Base-by-base conservation (phyloP, 2,329 filamentous ascomycete species). In the Zasmidium angulare region DNA sequence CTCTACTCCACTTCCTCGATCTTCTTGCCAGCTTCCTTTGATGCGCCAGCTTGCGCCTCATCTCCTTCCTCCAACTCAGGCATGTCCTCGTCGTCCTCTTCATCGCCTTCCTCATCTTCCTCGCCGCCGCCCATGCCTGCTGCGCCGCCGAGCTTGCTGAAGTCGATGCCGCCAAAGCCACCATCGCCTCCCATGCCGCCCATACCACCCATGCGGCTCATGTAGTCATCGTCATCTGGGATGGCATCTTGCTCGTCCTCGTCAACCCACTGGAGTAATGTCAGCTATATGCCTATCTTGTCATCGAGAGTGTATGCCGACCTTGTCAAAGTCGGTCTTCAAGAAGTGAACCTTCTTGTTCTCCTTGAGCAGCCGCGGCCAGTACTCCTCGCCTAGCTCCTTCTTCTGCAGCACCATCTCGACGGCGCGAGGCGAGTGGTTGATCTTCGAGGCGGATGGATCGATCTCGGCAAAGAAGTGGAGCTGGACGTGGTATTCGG, bases 321-420 rank as follows among this genome's bases (percentile, higher is more conserved):
- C 86, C 89, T 96, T 97, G 82, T 97, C 93, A 71, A 99, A 99
- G 81, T 99, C 89, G 66, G 95, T 98, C 88, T 96, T 96, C 73
- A 99, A 80, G 86, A 92, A 99, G 81, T 98, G 95, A 56, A 90
- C 81, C 83, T 91, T 96, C 84, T 91, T 89, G 68, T 82, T 78
- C 62, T 93, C 90, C 87, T 97, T 97, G 75, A 97, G 84, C 72
- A 99, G 84, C 66, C 95, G 87, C 64, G 93, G 93, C 95, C 95
- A 99, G 86, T 89, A 98, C 79, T 95, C 91, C 73, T 91, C 86
- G 79, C 92, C 90, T 66, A 95, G 84, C 74, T 96, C 92, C 88
- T 97, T 97, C 90, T 99, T 99, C 79, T 91, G 86, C 77, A 99
- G 84, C 76, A 96, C 90, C 71, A 98, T 78, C 82, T 96, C 89